phyloP scores from a whole-genome alignment of 2,329 filamentous ascomycete genomes.

The Zymoseptoria crescenta region DNA sequence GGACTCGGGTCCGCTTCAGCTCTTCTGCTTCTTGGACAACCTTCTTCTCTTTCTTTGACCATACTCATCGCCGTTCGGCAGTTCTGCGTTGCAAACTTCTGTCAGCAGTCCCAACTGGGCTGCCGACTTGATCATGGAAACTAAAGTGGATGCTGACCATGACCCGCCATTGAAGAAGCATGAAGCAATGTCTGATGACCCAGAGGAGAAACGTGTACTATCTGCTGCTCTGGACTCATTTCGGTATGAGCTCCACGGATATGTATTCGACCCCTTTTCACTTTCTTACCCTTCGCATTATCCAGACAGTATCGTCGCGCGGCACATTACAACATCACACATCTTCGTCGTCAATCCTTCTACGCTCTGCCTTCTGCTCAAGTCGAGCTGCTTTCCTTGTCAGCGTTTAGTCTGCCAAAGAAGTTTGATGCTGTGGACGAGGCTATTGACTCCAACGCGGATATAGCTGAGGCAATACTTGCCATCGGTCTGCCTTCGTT shows the following conservation, averaged over 20 bases:
- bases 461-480: slow-evolving; percentile 72
- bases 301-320: slow-evolving; percentile 59
- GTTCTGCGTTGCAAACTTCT: neutral
- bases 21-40: neutral
- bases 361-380: slow-evolving; percentile 81
- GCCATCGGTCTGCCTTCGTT: slow-evolving; percentile 62
- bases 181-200: slow-evolving; percentile 57
- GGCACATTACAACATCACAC: slow-evolving; percentile 84
- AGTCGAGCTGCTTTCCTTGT: slow-evolving; percentile 70
- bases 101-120: neutral
- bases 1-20: neutral
- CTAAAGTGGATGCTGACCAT: neutral
- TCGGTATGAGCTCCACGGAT: slow-evolving; percentile 47
- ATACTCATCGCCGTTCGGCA: neutral
- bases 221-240: slow-evolving; percentile 83
- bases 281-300: slow-evolving; percentile 2
- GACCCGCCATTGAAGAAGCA: slow-evolving; percentile 35
- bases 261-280: neutral
- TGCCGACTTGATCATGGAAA: neutral
- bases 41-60: neutral
- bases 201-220: slow-evolving; percentile 72
- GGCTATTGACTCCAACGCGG: slow-evolving; percentile 81
- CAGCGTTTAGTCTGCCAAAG: slow-evolving; percentile 75
- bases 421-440: slow-evolving; percentile 72
- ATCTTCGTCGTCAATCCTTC: slow-evolving; percentile 83